These are phyloP conservation scores for Aethionema arabicum DNA, from an alignment of 345 rosid genomes.

Conservation along the genomic window DNA sequence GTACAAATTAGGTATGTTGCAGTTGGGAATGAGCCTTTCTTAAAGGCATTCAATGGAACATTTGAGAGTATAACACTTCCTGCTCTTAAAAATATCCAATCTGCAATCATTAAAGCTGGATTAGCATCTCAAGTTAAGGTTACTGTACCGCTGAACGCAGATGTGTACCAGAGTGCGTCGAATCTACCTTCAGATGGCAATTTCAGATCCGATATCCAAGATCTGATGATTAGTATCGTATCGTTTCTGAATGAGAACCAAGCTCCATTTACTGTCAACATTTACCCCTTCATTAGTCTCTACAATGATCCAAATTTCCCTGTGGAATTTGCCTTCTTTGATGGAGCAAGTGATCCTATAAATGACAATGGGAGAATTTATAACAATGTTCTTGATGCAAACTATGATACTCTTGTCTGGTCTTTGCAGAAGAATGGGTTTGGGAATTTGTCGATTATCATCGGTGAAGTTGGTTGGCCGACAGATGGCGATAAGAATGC, in stretches of 20 bases:
- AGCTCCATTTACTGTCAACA: slow-evolving; percentile 56
- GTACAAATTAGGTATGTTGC: slow-evolving; percentile 54
- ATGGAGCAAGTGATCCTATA: slow-evolving; percentile 42
- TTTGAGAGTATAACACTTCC: slow-evolving; percentile 50
- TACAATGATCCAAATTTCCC: slow-evolving; percentile 60
- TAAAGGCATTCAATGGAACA: slow-evolving; percentile 50
- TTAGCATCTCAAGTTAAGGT: slow-evolving; percentile 53
- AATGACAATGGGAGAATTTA: slow-evolving; percentile 56
- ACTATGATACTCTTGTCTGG: slow-evolving; percentile 59
- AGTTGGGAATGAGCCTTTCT: slow-evolving; percentile 71
- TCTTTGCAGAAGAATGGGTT: slow-evolving; percentile 65
- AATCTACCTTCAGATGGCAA: slow-evolving; percentile 56
- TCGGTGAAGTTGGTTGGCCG: slow-evolving; percentile 81
- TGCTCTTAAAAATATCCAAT: slow-evolving; percentile 63
- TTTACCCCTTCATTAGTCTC: slow-evolving; percentile 73
- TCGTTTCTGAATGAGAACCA: slow-evolving; percentile 54
- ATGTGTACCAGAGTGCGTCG: slow-evolving; percentile 49
- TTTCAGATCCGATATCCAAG: slow-evolving; percentile 55
- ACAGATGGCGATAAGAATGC: slow-evolving; percentile 67
- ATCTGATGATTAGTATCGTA: slow-evolving; percentile 51
- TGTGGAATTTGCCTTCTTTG: slow-evolving; percentile 62
- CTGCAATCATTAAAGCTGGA: slow-evolving; percentile 68
- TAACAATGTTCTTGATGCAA: slow-evolving; percentile 63
- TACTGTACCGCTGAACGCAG: slow-evolving; percentile 65
- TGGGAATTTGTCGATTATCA: slow-evolving; percentile 47